Percentiles rank a stretch among this genome's conserved stretches.
Conservation (phyloP, 2,329 filamentous ascomycete genomes). For the Coniochaeta sp. region DNA sequence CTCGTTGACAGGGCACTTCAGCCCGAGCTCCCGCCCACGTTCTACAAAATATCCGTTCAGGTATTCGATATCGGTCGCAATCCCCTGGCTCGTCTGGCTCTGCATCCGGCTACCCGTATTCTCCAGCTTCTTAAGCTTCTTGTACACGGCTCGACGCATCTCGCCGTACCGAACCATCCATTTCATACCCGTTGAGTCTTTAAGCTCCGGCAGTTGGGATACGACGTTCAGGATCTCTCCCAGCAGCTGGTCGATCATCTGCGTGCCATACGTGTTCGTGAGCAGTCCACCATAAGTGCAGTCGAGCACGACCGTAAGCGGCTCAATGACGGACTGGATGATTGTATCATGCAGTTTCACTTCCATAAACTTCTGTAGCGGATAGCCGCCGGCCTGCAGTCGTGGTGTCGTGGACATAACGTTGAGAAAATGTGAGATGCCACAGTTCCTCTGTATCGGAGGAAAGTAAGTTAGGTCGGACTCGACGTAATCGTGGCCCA, state of each 20-base stretch:
- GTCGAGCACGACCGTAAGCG: conserved; percentile 73
- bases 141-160: conserved; percentile 54
- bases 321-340: conserved; percentile 70
- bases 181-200: conserved; percentile 49
- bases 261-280: conserved; percentile 56
- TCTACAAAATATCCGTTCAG: conserved; percentile 83
- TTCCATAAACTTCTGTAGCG: conserved; percentile 55
- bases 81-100: conserved; percentile 53
- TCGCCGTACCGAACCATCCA: conserved; percentile 50
- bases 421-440: conserved; percentile 49
- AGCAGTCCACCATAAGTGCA: conserved; percentile 65
- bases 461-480: conserved; percentile 10
- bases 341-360: conserved; percentile 74
- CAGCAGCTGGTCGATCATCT: conserved; percentile 63
- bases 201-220: conserved; percentile 65
- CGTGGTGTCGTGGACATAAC: conserved; percentile 55
- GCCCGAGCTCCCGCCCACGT: conserved; percentile 63
- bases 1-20: conserved; percentile 67
- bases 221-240: conserved; percentile 70
- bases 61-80: conserved; percentile 69
- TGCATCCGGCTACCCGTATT: conserved; percentile 57
- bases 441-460: conserved; percentile 14
- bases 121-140: conserved; percentile 49
- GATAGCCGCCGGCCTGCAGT: conserved; percentile 52
- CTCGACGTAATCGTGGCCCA: background rate